Conservation (phyloP, 371 early-diverging fungal species). For the Mucor irregularis region DNA sequence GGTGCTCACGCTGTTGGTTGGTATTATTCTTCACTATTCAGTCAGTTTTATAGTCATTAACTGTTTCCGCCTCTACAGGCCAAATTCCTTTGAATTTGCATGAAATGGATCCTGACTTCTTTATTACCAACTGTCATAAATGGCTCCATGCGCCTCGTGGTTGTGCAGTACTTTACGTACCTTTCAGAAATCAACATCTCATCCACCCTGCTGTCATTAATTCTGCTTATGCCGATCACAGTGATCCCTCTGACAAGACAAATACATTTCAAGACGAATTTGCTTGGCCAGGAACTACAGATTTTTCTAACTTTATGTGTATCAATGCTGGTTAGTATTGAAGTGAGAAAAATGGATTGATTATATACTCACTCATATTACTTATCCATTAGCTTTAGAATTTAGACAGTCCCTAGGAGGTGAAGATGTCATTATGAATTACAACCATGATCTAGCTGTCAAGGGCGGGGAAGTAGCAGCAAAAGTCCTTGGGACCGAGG, state of each 20-base stretch:
- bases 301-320: conserved; percentile 42
- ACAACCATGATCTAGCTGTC: conserved; percentile 57
- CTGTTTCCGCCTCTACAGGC: conserved; percentile 37
- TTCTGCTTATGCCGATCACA: conserved; percentile 36
- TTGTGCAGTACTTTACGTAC: conserved; percentile 59
- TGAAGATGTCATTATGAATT: conserved; percentile 55
- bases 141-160: conserved; percentile 73
- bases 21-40: neutral
- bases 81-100: conserved; percentile 65
- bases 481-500: conserved; percentile 56
- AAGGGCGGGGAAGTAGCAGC: conserved; percentile 60
- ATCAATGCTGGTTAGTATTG: conserved; percentile 38
- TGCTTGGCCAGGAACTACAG: conserved; percentile 40
- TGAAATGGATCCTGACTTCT: conserved; percentile 63
- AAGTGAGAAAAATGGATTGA: neutral
- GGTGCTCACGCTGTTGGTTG: conserved; percentile 71
- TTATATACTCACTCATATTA: neutral
- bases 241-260: conserved; percentile 15
- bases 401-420: conserved; percentile 57
- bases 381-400: conserved; percentile 35
- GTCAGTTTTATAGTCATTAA: neutral
- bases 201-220: conserved; percentile 58
- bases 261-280: conserved; percentile 37
- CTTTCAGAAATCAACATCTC: conserved; percentile 48
- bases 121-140: conserved; percentile 73